Conservation (phyloP, 192 early-diverging fungal genomes). For the Coemansia sp. region DNA sequence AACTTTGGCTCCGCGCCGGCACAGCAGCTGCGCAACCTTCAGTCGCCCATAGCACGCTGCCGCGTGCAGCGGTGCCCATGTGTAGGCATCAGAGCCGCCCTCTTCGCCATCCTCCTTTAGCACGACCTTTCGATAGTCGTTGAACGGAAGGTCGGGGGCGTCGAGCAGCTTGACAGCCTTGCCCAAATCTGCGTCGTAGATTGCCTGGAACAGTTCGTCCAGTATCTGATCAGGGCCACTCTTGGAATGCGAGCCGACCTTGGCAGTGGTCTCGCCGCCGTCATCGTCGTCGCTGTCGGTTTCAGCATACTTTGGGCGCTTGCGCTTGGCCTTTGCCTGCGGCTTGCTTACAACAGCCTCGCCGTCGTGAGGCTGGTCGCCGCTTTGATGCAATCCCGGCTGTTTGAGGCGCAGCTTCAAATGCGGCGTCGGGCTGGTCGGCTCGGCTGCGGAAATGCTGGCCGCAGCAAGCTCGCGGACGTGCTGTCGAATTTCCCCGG, state of each 20-base stretch:
- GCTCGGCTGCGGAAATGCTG: constrained; percentile 2
- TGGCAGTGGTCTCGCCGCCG: neutral
- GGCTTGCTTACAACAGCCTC: neutral
- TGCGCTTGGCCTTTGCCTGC: constrained; percentile 29
- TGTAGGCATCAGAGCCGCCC: constrained; percentile 60
- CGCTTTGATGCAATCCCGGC: constrained; percentile 11
- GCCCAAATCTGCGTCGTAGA: constrained; percentile 41
- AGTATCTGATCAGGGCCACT: constrained; percentile 7
- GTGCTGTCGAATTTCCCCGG: constrained; percentile 31
- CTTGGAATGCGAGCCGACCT: neutral
- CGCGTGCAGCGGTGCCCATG: constrained; percentile 83
- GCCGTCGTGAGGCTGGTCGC: neutral
- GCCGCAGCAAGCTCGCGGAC: constrained; percentile 23
- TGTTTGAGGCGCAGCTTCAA: constrained; percentile 34
- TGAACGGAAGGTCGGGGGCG: constrained; percentile 27
- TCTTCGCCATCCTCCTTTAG: constrained; percentile 47
- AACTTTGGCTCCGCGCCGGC: constrained; percentile 71
- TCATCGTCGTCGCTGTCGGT: constrained; percentile 6
- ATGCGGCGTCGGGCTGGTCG: constrained; percentile 5
- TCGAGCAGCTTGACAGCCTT: constrained; percentile 32
- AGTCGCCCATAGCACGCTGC: constrained; percentile 76
- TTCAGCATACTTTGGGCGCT: constrained; percentile 17
- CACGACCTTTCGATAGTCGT: constrained; percentile 34
- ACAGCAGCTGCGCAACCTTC: constrained; percentile 62
- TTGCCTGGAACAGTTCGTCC: constrained; percentile 47